Conservation (phyloP, 2,329 filamentous ascomycete genomes). For the Biscogniauxia mediterranea region DNA sequence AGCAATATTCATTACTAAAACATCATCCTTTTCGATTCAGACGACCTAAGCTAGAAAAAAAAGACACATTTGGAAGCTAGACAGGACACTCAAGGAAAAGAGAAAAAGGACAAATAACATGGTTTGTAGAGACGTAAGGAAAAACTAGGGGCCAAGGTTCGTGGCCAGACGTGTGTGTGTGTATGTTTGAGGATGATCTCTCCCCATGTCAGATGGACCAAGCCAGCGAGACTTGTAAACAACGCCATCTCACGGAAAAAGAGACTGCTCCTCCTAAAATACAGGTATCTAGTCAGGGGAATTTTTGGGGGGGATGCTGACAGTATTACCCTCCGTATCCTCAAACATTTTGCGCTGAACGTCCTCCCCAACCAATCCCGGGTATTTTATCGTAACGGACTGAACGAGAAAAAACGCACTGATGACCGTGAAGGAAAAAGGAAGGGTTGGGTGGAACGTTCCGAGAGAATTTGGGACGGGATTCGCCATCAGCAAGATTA, state of each 20-base stretch:
- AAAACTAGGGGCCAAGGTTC: conserved; percentile 31
- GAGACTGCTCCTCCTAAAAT: conserved; percentile 33
- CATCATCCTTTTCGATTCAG: conserved; percentile 30
- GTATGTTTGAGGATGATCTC: conserved; percentile 24
- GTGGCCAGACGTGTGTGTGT: conserved; percentile 25
- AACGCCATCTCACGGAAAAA: conserved; percentile 13
- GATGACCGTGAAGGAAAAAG: conserved; percentile 24
- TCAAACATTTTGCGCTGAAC: conserved; percentile 24
- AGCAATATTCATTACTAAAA: conserved; percentile 15
- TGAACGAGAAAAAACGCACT: conserved; percentile 26
- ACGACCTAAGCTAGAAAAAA: conserved; percentile 28
- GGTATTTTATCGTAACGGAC: conserved; percentile 33
- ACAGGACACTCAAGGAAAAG: conserved; percentile 17
- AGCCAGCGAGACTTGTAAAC: conserved; percentile 20
- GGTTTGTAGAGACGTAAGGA: conserved; percentile 30
- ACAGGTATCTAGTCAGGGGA: conserved; percentile 33
- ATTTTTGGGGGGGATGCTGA: conserved; percentile 20
- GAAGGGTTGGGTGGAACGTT: conserved; percentile 22
- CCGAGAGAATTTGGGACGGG: conserved; percentile 12
- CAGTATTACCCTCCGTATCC: conserved; percentile 29
- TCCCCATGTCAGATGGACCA: conserved; percentile 24
- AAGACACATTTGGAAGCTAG: conserved; percentile 22
- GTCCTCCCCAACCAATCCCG: conserved; percentile 27
- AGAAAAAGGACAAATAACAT: conserved; percentile 24
- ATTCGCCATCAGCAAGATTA: conserved; percentile 12